Evolutionary conservation across 768 basidiomycete genomes (phyloP).

Genomic region (Pilatotrama ljubarskyi): DNA sequence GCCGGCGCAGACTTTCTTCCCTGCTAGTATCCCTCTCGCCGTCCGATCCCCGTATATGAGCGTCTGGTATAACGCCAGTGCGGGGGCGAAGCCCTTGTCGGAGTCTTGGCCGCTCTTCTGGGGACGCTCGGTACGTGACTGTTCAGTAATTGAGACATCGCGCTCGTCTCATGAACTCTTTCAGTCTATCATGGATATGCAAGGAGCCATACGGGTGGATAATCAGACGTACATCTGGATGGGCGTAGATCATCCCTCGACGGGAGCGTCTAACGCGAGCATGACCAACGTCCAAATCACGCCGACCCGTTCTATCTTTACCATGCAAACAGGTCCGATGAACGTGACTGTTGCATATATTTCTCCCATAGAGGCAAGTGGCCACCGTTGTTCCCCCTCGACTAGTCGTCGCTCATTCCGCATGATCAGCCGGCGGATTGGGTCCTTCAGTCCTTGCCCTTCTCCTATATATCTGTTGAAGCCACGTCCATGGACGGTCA

Average conservation of each 20-base stretch:
- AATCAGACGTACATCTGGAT: conserved; percentile 17
- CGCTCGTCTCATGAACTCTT: too few species aligned
- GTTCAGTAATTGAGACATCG: too few species aligned
- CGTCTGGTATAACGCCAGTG: conserved; percentile 18
- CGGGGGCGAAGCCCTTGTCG: not conserved
- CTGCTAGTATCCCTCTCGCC: conserved; percentile 27
- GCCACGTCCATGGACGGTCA: conserved; percentile 34
- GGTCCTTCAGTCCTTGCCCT: conserved; percentile 40
- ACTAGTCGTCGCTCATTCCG: not conserved
- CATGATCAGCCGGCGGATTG: conserved; percentile 35
- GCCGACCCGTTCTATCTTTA: conserved; percentile 37
- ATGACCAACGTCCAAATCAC: conserved; percentile 32
- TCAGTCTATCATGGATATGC: conserved; percentile 15
- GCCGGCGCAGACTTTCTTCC: conserved; percentile 15
- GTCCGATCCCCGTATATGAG: conserved; percentile 31
- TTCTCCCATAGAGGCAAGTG: conserved; percentile 38
- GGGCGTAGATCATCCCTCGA: not conserved
- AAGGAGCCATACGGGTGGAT: conserved; percentile 19
- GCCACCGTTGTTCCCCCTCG: not conserved
- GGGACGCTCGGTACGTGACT: conserved; percentile 1
- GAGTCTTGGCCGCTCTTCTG: conserved; percentile 24
- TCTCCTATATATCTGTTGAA: conserved; percentile 38
- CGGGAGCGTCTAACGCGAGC: conserved; percentile 4
- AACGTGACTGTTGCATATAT: conserved; percentile 39
- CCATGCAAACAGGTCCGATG: conserved; percentile 36